Evolutionary conservation across 23 red algal genomes (phyloP).

Genomic region (Agarophyton chilense): DNA sequence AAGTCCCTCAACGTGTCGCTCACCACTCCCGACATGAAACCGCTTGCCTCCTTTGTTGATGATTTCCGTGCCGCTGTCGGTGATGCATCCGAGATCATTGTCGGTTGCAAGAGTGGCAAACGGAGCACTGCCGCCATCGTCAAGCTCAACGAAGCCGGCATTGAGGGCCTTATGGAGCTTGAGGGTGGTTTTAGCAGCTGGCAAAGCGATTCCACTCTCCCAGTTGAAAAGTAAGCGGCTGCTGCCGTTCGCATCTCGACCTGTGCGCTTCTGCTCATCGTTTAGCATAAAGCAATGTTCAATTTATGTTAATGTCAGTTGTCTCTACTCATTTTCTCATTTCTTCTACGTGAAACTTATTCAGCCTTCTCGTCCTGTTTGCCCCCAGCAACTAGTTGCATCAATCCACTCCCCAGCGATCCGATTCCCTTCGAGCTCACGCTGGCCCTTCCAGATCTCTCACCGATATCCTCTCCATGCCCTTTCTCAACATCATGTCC

Average conservation of each 20-base stretch:
- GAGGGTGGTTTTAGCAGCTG: constrained; percentile 24
- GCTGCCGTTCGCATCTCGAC: neutral
- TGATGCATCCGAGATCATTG: neutral
- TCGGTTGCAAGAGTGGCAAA: constrained; percentile 44
- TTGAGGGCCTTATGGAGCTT: constrained; percentile 19
- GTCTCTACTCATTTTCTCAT: neutral
- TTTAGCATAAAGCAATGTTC: neutral
- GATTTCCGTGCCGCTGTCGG: constrained; percentile 12
- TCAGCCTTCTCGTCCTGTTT: constrained; percentile 4
- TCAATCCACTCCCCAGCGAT: constrained; percentile 7
- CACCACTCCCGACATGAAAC: constrained; percentile 27
- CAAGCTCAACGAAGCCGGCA: neutral
- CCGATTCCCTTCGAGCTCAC: neutral
- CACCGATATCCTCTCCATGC: neutral
- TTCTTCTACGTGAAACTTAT: neutral
- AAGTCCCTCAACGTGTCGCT: constrained; percentile 12
- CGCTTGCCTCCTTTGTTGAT: constrained; percentile 19
- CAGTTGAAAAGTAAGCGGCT: constrained; percentile 13
- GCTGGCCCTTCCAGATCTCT: neutral
- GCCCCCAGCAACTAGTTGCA: neutral
- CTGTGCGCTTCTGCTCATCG: too few relatives aligned
- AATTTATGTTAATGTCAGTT: constrained; percentile 25
- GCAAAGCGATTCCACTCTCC: constrained; percentile 10
- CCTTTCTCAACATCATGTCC: neutral
- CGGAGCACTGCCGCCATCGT: constrained; percentile 11